These are phyloP conservation scores for Hypoxylon perforatum DNA, from an alignment of 495 filamentous ascomycete genomes.

Conservation along the genomic window DNA sequence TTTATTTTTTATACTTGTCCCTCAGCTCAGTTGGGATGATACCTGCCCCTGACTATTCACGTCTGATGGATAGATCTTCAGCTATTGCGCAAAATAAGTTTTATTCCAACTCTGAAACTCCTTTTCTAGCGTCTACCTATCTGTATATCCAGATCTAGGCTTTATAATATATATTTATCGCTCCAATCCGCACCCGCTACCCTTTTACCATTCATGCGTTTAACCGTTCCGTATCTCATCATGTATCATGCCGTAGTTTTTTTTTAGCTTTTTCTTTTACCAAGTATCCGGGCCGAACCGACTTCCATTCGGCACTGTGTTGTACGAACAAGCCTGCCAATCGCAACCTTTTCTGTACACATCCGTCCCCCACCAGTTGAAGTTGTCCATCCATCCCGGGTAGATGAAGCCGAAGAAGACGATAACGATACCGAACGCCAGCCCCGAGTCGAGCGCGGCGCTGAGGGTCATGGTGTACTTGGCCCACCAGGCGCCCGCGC, in stretches of 20 bases:
- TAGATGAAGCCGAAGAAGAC: conserved; percentile 87
- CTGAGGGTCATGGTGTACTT: conserved; percentile 91
- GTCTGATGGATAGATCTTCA: not conserved
- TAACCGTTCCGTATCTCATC: not conserved
- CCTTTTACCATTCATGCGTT: conserved; percentile 6
- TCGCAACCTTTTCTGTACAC: conserved; percentile 74
- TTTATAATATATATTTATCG: conserved; percentile 12
- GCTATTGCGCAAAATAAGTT: no score
- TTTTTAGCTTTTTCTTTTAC: no score
- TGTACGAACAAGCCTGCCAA: conserved; percentile 71
- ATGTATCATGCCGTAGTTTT: conserved; percentile 4
- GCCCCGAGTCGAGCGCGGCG: conserved; percentile 82
- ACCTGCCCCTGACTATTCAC: no score
- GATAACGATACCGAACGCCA: conserved; percentile 81
- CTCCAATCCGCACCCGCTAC: conserved; percentile 1
- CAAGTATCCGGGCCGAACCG: conserved; percentile 69
- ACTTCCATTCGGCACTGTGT: conserved; percentile 60
- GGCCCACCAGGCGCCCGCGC: conserved; percentile 79
- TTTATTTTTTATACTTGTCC: no score
- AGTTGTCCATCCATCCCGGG: conserved; percentile 70
- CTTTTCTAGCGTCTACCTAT: not conserved
- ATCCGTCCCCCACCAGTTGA: conserved; percentile 82
- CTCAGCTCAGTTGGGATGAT: no score
- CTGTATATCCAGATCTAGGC: conserved; percentile 14
- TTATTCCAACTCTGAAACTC: not conserved